Conservation (phyloP, 371 early-diverging fungal species). For the Actinomortierella wolfii region DNA sequence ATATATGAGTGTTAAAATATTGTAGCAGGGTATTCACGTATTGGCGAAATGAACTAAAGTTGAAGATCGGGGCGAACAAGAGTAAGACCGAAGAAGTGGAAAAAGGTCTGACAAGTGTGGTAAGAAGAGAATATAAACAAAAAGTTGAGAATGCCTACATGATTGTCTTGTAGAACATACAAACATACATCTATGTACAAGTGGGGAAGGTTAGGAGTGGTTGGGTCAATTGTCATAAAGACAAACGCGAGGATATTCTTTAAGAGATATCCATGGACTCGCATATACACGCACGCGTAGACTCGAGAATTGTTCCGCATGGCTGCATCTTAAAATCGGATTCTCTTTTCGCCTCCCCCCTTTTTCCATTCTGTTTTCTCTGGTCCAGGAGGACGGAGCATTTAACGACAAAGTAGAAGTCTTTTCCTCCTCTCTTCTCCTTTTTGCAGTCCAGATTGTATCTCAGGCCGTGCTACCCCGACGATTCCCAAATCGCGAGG, state of each 20-base stretch:
- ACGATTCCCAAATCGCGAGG: too few relatives aligned
- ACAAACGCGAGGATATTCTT: background rate
- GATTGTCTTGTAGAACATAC: too few relatives aligned
- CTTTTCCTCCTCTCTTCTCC: background rate
- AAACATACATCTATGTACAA: too few relatives aligned
- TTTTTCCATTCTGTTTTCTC: slow-evolving; percentile 2
- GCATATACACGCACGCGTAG: background rate
- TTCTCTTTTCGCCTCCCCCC: background rate
- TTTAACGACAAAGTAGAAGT: background rate
- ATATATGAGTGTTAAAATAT: too few relatives aligned
- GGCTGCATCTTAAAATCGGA: background rate
- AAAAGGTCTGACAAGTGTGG: too few relatives aligned
- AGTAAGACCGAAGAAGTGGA: too few relatives aligned
- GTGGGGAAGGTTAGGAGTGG: background rate
- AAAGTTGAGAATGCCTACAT: too few relatives aligned
- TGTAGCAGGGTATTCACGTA: too few relatives aligned
- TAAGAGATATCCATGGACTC: background rate
- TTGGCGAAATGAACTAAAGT: too few relatives aligned
- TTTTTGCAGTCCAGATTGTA: slow-evolving; percentile 1
- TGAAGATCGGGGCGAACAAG: too few relatives aligned
- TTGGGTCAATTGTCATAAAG: background rate
- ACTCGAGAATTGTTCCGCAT: background rate
- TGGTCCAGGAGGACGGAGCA: background rate
- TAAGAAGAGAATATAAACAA: too few relatives aligned
- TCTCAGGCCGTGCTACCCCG: background rate